A percentile compares a stretch with the other conserved stretches of the same genome.
Evolutionary conservation across 768 basidiomycete genomes (phyloP).

Genomic region (Suillus lakei): DNA sequence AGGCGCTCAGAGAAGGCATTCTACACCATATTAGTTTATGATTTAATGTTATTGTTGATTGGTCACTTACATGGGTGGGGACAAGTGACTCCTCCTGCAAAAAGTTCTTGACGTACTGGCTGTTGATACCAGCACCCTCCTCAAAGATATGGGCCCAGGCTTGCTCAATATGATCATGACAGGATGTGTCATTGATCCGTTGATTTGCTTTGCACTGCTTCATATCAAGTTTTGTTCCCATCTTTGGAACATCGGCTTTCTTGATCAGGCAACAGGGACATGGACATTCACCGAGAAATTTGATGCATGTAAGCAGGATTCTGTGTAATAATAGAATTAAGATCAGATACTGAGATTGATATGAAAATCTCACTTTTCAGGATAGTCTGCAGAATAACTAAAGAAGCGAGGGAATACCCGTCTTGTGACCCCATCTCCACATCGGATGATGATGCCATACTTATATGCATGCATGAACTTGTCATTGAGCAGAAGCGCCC

Average conservation of each 20-base stretch:
- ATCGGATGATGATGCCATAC: constrained; percentile 24
- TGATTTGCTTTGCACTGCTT: not conserved
- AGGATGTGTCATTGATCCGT: constrained; percentile 8
- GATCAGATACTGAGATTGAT: not conserved
- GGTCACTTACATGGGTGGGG: constrained; percentile 17
- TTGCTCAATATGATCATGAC: not conserved
- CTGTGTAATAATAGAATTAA: constrained; percentile 10
- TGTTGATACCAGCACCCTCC: not conserved
- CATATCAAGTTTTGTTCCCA: constrained; percentile 18
- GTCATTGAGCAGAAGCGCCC: constrained; percentile 19
- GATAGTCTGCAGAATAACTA: constrained; percentile 27
- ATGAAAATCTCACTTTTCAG: constrained; percentile 23
- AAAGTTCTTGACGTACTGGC: constrained; percentile 3
- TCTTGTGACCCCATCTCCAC: constrained; percentile 18
- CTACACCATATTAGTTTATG: constrained; percentile 26
- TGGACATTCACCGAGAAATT: constrained; percentile 28
- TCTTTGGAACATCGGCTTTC: constrained; percentile 16
- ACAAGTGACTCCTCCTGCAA: constrained; percentile 18
- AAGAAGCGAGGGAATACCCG: constrained; percentile 25
- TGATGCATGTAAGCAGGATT: constrained; percentile 25
- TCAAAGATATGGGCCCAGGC: not conserved
- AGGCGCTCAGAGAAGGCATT: constrained; percentile 40
- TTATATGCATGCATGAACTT: constrained; percentile 22
- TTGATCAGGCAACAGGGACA: constrained; percentile 30
- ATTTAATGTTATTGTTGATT: too few relatives aligned